These are phyloP conservation scores for Aquilaria sinensis DNA, from an alignment of 345 rosid species.

Conservation along the genomic window DNA sequence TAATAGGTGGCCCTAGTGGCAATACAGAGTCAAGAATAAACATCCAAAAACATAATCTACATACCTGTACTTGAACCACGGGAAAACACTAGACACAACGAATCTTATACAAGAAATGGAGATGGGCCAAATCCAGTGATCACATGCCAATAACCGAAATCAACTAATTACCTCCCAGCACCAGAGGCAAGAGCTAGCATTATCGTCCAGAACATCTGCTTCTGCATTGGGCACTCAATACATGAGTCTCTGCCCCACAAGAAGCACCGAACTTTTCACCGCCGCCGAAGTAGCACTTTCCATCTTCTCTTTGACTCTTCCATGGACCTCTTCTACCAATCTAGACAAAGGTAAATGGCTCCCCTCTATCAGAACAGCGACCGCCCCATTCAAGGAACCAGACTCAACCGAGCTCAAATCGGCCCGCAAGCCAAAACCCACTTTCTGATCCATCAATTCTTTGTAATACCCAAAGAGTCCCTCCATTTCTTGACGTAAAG, in stretches of 20 bases:
- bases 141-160: not conserved
- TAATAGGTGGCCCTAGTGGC: no score
- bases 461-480: constrained; percentile 49
- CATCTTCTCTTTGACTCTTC: constrained; percentile 29
- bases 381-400: constrained; percentile 36
- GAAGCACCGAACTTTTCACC: constrained; percentile 60
- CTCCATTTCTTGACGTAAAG: constrained; percentile 35
- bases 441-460: constrained; percentile 30
- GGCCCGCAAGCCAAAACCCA: constrained; percentile 24
- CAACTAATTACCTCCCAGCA: constrained; percentile 80
- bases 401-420: constrained; percentile 18
- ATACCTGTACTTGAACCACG: no score
- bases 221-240: constrained; percentile 66
- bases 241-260: constrained; percentile 67
- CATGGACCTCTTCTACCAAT: constrained; percentile 48
- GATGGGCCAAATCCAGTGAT: not conserved
- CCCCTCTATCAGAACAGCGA: constrained; percentile 75
- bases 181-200: constrained; percentile 57
- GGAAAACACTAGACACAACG: no score
- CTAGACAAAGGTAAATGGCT: constrained; percentile 50
- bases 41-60: no score
- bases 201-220: constrained; percentile 88
- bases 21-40: no score
- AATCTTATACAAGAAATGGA: no score
- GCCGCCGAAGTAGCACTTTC: constrained; percentile 26